Evolutionary conservation across 2,329 filamentous ascomycete species (phyloP), one percentile per base, ranked within the genome.

Genomic region (Arthroderma uncinatum): DNA sequence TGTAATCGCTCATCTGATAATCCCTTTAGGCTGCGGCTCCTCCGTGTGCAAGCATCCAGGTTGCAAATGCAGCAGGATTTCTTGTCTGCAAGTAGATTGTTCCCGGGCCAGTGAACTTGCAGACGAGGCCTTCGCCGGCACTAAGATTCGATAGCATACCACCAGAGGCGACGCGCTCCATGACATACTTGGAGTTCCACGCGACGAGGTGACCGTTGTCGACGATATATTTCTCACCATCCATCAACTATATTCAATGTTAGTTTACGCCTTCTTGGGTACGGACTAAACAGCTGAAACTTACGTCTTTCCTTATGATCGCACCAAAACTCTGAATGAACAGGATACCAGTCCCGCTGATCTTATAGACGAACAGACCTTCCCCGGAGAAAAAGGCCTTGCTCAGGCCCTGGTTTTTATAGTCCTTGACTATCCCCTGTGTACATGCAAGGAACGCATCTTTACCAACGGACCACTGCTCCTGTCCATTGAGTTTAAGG

Each of bases 351-450:
- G 78, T 80, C 0, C 92, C 92, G 12, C 78, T 82, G 8, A 97
- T 86, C 70, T 88, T 91, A 72, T 94, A 94, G 9, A 96, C 83
- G 71, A 90, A 97, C 28, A 96, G 68, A 0, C 93, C 93, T 71
- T 97, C 93, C 0, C 93, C 93, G 19, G 85, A 90, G 71, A 98
- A 97, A 72, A 97, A 87, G 19, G 88, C 90, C 71, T 97, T 97
- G 58, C 85, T 82, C 21, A 98, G 73, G 0, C 87, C 82, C 70
- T 97, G 93, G 36, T 83, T 81, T 74, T 95, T 91, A 68, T 89
- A 88, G 59, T 95, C 87, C 64, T 89, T 92, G n/a, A 82, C 70
- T 9, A 97, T 81, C n/a, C 89, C 89, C 66, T 92, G 85, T 0
- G 93, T 97, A 57, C 80, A 84, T 0, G 88, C 90, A 19, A 98